phyloP scores from a whole-genome alignment of 208 protist genomes.

The Crithidia sp. region DNA sequence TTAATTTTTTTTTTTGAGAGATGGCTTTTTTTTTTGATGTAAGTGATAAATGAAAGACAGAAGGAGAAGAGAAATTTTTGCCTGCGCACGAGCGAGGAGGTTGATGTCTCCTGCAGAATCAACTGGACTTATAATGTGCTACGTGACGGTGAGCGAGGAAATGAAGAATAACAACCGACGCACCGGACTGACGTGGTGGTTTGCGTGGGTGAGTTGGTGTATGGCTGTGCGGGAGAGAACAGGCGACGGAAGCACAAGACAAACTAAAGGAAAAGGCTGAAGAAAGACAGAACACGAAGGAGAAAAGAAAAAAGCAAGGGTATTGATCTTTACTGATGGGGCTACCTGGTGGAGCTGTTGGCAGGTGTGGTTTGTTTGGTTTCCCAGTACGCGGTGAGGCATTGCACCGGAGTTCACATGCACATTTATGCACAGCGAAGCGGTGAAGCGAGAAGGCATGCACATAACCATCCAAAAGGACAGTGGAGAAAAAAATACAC shows the following conservation, averaged over 20 bases:
- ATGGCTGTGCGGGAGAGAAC: constrained; percentile 14
- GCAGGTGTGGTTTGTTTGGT: neutral
- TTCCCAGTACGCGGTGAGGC: neutral
- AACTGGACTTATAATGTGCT: neutral
- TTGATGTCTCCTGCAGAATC: too few relatives aligned
- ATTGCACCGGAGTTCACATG: neutral
- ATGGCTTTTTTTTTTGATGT: neutral
- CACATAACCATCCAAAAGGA: neutral
- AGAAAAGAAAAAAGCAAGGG: constrained; percentile 13
- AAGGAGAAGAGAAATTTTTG: neutral
- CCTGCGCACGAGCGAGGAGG: too few relatives aligned
- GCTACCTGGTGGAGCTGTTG: constrained; percentile 1
- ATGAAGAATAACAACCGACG: constrained; percentile 1
- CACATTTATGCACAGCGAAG: too few relatives aligned
- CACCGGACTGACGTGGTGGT: neutral
- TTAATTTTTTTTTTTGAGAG: neutral
- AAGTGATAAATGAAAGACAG: neutral
- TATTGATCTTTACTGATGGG: constrained; percentile 27
- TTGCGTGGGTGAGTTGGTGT: neutral
- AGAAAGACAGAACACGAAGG: constrained; percentile 12
- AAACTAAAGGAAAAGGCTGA: neutral
- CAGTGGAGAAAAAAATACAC: neutral
- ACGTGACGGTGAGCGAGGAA: constrained; percentile 5
- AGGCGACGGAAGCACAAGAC: neutral
- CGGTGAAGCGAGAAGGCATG: too few relatives aligned